A percentile compares a stretch with the other conserved stretches of the same genome.
phyloP scores from a whole-genome alignment of 306 rosid species.

The Ziziphus jujuba region DNA sequence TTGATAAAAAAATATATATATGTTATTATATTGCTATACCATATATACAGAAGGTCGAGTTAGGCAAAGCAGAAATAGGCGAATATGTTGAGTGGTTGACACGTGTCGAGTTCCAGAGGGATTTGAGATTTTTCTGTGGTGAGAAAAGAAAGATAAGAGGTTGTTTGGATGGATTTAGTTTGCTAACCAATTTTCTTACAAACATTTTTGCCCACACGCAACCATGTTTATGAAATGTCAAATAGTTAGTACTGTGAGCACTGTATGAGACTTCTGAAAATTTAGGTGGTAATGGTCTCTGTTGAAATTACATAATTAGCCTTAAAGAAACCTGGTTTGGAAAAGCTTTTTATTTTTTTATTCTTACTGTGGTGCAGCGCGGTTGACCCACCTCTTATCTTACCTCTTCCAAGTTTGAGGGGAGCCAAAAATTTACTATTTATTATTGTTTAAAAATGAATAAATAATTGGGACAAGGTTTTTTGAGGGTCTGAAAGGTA shows the following conservation, averaged over 20 bases:
- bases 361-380: background rate
- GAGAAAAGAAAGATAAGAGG: background rate
- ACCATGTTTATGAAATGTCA: constrained; percentile 20
- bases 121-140: background rate
- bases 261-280: background rate
- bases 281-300: background rate
- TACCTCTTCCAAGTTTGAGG: constrained; percentile 23
- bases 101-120: constrained; percentile 21
- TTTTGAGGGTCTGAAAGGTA: constrained; percentile 2
- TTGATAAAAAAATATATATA: background rate
- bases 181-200: constrained; percentile 30
- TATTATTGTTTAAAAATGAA: background rate
- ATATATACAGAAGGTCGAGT: constrained; percentile 22
- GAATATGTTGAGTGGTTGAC: constrained; percentile 22
- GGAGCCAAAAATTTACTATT: background rate
- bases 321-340: background rate
- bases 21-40: constrained; percentile 7
- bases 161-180: constrained; percentile 28
- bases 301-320: background rate
- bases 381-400: constrained; percentile 19
- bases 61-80: constrained; percentile 36
- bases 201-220: constrained; percentile 41
- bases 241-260: background rate
- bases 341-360: background rate
- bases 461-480: background rate